Evolutionary conservation across 306 rosid species (phyloP).

Genomic region (Calophaca sinica): DNA sequence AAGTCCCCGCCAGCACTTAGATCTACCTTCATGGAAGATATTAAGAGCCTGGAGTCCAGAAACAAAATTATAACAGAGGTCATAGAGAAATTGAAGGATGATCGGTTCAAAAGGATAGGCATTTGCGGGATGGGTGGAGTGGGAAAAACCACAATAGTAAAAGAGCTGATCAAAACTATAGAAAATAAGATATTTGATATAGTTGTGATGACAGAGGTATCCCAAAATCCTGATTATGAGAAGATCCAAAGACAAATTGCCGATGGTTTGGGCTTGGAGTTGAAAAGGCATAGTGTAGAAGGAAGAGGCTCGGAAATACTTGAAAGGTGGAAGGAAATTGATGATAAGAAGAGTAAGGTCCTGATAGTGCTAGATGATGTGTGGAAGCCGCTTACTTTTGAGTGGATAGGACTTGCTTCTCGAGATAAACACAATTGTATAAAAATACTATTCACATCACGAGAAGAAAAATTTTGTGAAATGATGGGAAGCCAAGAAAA

Average conservation of each 20-base stretch:
- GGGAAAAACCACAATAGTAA: not conserved
- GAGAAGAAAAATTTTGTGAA: not conserved
- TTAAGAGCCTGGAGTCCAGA: not conserved
- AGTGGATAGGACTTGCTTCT: not conserved
- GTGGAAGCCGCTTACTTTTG: not conserved
- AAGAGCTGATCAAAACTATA: too few species aligned
- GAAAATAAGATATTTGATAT: not conserved
- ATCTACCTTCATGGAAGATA: not conserved
- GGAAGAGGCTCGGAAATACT: not conserved
- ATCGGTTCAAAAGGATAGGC: not conserved
- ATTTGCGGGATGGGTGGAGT: not conserved
- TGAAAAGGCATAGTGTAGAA: not conserved
- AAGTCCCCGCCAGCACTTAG: not conserved
- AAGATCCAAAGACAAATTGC: not conserved
- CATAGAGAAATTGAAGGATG: not conserved
- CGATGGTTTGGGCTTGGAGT: not conserved
- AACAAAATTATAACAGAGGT: not conserved
- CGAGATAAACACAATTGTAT: not conserved
- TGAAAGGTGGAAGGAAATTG: not conserved
- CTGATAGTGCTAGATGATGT: not conserved
- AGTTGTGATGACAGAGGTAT: not conserved
- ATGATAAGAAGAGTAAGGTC: not conserved
- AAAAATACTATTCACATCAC: not conserved
- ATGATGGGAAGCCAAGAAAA: not conserved
- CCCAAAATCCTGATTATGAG: not conserved